Percentiles rank a stretch among this genome's conserved stretches.
Conservation (phyloP, 1,139 yeast species). For the Candida sanyaensis region DNA sequence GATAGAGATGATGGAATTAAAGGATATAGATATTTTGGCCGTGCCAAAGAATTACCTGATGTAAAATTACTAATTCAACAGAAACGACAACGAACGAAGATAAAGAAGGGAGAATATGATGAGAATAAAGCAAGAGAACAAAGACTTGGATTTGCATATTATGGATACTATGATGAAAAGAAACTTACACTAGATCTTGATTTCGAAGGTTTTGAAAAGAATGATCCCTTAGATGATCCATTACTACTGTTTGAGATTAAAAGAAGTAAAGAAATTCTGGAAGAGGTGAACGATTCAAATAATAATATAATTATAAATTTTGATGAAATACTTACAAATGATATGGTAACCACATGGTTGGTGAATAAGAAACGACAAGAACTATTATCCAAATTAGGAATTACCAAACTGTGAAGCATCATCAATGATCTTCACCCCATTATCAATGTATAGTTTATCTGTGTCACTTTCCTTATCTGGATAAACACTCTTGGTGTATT, state of each 20-base stretch:
- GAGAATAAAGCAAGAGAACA: conserved; percentile 17
- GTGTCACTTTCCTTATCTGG: conserved; percentile 32
- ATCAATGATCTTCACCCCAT: conserved; percentile 28
- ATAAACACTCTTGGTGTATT: conserved; percentile 43
- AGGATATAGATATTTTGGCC: conserved; percentile 77
- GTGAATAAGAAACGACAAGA: conserved; percentile 48
- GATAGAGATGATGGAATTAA: conserved; percentile 27
- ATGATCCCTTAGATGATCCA: conserved; percentile 10
- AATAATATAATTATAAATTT: background rate
- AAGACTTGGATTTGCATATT: conserved; percentile 33
- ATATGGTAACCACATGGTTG: conserved; percentile 47
- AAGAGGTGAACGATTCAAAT: background rate
- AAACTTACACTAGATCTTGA: background rate
- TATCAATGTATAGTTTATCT: conserved; percentile 26
- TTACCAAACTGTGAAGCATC: conserved; percentile 1
- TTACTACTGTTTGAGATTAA: conserved; percentile 25
- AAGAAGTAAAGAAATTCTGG: conserved; percentile 14
- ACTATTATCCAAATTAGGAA: conserved; percentile 35
- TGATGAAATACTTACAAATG: conserved; percentile 33
- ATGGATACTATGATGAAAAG: conserved; percentile 45
- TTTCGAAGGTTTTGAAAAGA: conserved; percentile 21
- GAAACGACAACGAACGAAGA: conserved; percentile 18
- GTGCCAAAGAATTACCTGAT: conserved; percentile 82
- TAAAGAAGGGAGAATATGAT: conserved; percentile 19
- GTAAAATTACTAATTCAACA: conserved; percentile 55